These are phyloP conservation scores for Ogataea corticis DNA, from an alignment of 805 yeast species.

Conservation along the genomic window DNA sequence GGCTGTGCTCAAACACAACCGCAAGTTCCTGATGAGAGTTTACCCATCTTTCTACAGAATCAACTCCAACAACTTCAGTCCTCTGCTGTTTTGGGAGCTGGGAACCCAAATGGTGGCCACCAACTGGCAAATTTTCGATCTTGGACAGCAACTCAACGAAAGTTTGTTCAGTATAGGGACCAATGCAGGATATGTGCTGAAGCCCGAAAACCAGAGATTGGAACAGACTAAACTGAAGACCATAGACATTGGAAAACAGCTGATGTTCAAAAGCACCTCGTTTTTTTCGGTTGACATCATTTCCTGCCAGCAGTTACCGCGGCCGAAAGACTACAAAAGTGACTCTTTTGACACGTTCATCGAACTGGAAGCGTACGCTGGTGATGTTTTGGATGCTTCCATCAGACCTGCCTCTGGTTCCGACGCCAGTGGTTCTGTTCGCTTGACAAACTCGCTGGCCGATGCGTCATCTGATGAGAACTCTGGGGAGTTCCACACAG, in stretches of 20 bases:
- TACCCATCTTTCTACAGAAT: slow-evolving; percentile 83
- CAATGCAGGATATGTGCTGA: slow-evolving; percentile 74
- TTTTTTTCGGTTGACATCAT: slow-evolving; percentile 49
- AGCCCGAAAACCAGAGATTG: slow-evolving; percentile 47
- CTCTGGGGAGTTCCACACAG: slow-evolving; percentile 1
- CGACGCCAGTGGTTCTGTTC: slow-evolving; percentile 12
- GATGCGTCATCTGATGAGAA: not conserved
- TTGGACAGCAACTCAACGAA: slow-evolving; percentile 85
- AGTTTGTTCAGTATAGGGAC: slow-evolving; percentile 69
- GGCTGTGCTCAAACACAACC: slow-evolving; percentile 74
- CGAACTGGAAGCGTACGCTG: slow-evolving; percentile 59
- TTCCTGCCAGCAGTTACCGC: slow-evolving; percentile 86
- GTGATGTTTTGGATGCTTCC: slow-evolving; percentile 17
- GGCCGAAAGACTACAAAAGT: slow-evolving; percentile 53
- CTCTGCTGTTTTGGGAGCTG: slow-evolving; percentile 73
- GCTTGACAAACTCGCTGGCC: not conserved
- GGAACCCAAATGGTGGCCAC: slow-evolving; percentile 97
- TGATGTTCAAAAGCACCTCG: slow-evolving; percentile 13
- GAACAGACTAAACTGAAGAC: slow-evolving; percentile 21
- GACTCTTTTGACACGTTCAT: slow-evolving; percentile 59
- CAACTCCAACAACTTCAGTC: slow-evolving; percentile 79
- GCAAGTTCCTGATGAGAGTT: slow-evolving; percentile 71
- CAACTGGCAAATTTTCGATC: slow-evolving; percentile 92
- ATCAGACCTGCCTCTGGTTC: slow-evolving; percentile 5
- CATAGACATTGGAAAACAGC: slow-evolving; percentile 21